phyloP scores from a whole-genome alignment of 805 yeast genomes.

The Starmerella tilneyi region DNA sequence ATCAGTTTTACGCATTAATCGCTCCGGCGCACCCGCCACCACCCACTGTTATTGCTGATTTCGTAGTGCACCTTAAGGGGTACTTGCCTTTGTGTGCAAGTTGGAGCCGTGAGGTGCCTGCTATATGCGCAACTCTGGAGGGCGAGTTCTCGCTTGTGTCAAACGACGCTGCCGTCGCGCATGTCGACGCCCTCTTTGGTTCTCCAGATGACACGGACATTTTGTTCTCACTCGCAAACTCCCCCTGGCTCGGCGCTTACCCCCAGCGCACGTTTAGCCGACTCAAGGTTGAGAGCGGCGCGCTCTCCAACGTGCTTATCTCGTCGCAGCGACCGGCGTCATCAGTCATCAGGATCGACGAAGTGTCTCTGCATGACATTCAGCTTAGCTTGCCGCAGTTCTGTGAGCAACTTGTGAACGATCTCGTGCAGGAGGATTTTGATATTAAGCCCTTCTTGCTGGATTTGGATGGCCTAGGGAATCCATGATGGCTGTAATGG shows the following conservation, averaged over 20 bases:
- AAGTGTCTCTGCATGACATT: constrained; percentile 2
- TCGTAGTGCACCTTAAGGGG: constrained; percentile 4
- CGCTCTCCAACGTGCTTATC: not conserved
- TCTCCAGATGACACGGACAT: not conserved
- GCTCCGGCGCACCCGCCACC: not conserved
- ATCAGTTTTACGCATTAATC: constrained; percentile 11
- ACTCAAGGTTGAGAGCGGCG: constrained; percentile 4
- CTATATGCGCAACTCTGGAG: constrained; percentile 15
- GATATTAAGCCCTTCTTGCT: constrained; percentile 9
- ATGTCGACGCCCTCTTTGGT: constrained; percentile 3
- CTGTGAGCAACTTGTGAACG: constrained; percentile 11
- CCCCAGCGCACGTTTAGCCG: constrained; percentile 17
- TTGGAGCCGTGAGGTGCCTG: constrained; percentile 18
- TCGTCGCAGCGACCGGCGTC: constrained; percentile 13
- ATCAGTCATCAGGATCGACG: constrained; percentile 7
- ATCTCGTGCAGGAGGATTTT: constrained; percentile 10
- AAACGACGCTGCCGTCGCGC: not conserved
- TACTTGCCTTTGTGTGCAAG: constrained; percentile 15
- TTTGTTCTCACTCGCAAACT: constrained; percentile 14
- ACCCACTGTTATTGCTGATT: not conserved
- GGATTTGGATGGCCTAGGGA: not conserved
- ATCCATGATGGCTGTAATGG: too few relatives aligned
- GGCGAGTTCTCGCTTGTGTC: constrained; percentile 17
- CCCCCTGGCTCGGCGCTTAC: constrained; percentile 20
- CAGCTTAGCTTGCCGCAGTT: constrained; percentile 8